phyloP scores from a whole-genome alignment of 2,329 filamentous ascomycete species.

The Parascedosporium putredinis region DNA sequence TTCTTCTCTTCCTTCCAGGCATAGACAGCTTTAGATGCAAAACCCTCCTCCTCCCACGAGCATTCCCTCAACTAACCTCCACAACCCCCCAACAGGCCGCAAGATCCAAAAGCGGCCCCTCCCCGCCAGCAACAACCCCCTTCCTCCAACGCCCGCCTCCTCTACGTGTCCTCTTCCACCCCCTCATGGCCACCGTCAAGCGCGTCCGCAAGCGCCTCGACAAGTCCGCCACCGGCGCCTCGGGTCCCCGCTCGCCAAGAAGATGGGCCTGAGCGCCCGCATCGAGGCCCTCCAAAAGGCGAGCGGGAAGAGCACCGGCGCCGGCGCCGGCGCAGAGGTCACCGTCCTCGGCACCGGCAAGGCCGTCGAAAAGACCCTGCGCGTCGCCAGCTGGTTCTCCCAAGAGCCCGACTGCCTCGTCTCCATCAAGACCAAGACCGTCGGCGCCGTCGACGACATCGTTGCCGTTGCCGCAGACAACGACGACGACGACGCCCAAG shows the following conservation, averaged over 20 bases:
- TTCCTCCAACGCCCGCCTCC: conserved; percentile 32
- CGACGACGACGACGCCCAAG: conserved; percentile 25
- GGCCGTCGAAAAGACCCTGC: conserved; percentile 53
- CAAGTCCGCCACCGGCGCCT: conserved; percentile 30
- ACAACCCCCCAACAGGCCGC: conserved; percentile 27
- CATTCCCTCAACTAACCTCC: neutral
- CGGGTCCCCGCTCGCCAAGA: conserved; percentile 18
- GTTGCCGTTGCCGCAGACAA: too few species aligned
- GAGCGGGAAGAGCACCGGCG: conserved; percentile 13
- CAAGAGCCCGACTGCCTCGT: conserved; percentile 49
- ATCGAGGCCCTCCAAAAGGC: conserved; percentile 30
- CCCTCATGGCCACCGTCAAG: conserved; percentile 57
- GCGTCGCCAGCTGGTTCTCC: conserved; percentile 55
- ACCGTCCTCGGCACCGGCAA: conserved; percentile 54
- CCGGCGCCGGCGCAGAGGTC: conserved; percentile 30
- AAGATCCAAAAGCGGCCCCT: conserved; percentile 40
- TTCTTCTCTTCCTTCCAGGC: too few species aligned
- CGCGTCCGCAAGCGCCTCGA: conserved; percentile 55
- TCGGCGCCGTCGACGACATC: conserved; percentile 59
- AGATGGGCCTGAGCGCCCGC: conserved; percentile 34
- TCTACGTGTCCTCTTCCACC: conserved; percentile 56
- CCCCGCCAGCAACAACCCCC: conserved; percentile 27
- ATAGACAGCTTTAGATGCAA: too few species aligned
- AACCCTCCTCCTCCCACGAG: neutral
- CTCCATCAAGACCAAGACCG: conserved; percentile 48